phyloP scores from a whole-genome alignment of 176 grass and related monocot species.

The Oropetium thomaeum region DNA sequence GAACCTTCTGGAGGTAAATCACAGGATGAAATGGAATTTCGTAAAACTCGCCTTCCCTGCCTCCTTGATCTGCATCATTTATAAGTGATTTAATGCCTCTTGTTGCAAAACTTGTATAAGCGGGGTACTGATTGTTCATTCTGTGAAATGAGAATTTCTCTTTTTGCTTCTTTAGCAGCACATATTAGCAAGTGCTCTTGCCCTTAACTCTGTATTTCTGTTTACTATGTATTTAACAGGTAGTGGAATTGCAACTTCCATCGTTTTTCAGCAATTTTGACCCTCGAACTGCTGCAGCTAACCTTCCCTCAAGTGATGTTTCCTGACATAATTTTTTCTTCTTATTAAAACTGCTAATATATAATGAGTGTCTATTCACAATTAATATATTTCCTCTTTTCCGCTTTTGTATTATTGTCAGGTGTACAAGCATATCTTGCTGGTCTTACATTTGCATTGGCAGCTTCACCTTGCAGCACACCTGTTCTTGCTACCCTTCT shows the following conservation, averaged over 20 bases:
- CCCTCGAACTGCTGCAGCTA: conserved; percentile 77
- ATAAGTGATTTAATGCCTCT: background rate
- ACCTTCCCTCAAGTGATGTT: conserved; percentile 72
- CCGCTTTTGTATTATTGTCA: conserved; percentile 30
- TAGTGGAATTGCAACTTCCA: conserved; percentile 81
- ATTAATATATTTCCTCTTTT: conserved; percentile 19
- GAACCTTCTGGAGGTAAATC: conserved; percentile 87
- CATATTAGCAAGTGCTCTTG: background rate
- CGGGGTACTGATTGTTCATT: background rate
- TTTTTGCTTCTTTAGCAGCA: background rate
- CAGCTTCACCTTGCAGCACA: conserved; percentile 96
- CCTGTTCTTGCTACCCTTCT: conserved; percentile 96
- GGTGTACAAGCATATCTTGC: conserved; percentile 97
- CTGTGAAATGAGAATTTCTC: background rate
- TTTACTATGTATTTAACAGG: conserved; percentile 45
- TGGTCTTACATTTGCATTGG: conserved; percentile 96
- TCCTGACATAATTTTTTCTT: conserved; percentile 21
- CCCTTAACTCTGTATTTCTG: conserved; percentile 23
- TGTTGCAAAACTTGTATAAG: background rate
- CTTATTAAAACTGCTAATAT: background rate
- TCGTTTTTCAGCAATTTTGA: conserved; percentile 97
- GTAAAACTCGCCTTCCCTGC: background rate
- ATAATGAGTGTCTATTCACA: background rate
- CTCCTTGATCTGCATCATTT: background rate
- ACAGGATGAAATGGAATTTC: background rate